Evolutionary conservation across 2,329 filamentous ascomycete genomes (phyloP), one percentile per base, ranked within the genome.

Genomic region (Penicillium capsulatum): DNA sequence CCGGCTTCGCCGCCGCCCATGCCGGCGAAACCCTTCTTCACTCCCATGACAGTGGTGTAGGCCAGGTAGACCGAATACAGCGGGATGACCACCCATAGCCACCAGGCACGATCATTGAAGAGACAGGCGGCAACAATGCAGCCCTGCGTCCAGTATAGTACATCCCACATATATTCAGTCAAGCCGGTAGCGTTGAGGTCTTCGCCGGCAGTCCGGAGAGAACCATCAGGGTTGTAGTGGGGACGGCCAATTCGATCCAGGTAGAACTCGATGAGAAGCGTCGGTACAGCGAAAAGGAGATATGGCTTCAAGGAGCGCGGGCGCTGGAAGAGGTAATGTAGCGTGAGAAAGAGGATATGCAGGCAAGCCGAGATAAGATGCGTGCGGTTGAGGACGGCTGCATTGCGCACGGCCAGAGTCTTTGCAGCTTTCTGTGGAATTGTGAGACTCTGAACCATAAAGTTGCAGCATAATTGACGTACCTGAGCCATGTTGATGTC

Each of bases 111-210:
- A 63, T 96, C 89, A 3, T 92, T 92, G 33, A 91, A 77, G 17
- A 94, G 48, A 11, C 84, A 76, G 10, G 83, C 89, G n/a, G 84
- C 65, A 7, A 83, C 67, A 28, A 87, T 71, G 38, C 82, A 85
- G 8, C 79, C 81, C 83, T 90, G 96, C 0, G 89, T 96, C 70
- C 94, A 88, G 79, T 95, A 97, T 37, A 95, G 73, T 34, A 95
- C 79, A 68, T 98, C 92, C 77, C 94, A 98, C 84, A 97, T 87
- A 73, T 94, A 97, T 69, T 96, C 92, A 8, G 91, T 97, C 71
- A 98, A 70, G 3, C 92, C 92, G 22, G 83, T 77, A 7, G 88
- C 86, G 37, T 85, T 81, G 36, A 98, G 78, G 64, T 98, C 92
- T 63, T 97, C 90, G 30, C 92, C 91, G 1, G 86, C 73, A 20